Percentiles rank a stretch among this genome's conserved stretches.
Evolutionary conservation across 2,329 filamentous ascomycete genomes (phyloP).

Genomic region (Pyrenophora graminea): DNA sequence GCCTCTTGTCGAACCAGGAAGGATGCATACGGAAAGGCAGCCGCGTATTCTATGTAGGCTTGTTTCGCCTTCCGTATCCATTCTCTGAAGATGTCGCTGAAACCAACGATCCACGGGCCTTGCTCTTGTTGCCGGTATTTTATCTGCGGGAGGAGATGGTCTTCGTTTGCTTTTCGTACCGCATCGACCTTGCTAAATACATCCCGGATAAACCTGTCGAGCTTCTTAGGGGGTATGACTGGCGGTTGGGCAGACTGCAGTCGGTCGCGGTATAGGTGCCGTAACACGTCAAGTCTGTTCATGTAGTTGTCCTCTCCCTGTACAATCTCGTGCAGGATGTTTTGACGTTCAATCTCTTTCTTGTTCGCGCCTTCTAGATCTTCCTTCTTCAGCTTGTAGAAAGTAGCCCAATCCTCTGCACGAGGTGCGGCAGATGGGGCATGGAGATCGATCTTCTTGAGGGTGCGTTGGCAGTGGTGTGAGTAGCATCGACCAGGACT

Average conservation of each 20-base stretch:
- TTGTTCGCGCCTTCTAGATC: slow-evolving; percentile 71
- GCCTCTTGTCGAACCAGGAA: slow-evolving; percentile 83
- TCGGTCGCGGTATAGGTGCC: slow-evolving; percentile 82
- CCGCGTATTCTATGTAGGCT: slow-evolving; percentile 90
- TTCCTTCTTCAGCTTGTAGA: slow-evolving; percentile 81
- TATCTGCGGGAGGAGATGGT: slow-evolving; percentile 86
- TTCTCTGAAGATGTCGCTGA: slow-evolving; percentile 96
- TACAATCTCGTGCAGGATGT: slow-evolving; percentile 93
- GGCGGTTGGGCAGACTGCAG: slow-evolving; percentile 73
- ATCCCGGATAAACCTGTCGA: slow-evolving; percentile 77
- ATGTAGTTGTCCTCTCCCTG: slow-evolving; percentile 92
- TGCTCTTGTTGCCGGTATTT: slow-evolving; percentile 98
- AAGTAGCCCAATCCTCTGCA: slow-evolving; percentile 84
- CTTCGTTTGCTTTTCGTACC: slow-evolving; percentile 89
- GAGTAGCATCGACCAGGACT: slow-evolving; percentile 84
- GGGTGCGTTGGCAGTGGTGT: slow-evolving; percentile 86
- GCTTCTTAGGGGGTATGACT: slow-evolving; percentile 77
- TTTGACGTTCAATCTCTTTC: slow-evolving; percentile 91
- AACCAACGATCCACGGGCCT: slow-evolving; percentile 89
- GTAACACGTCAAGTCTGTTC: slow-evolving; percentile 83
- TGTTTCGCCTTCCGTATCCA: slow-evolving; percentile 94
- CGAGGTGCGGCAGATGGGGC: slow-evolving; percentile 68
- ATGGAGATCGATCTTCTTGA: slow-evolving; percentile 91
- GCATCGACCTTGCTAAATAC: slow-evolving; percentile 92
- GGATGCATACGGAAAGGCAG: slow-evolving; percentile 80